Base-by-base conservation (phyloP, 2,329 filamentous ascomycete genomes). In the Neonectria faginata region DNA sequence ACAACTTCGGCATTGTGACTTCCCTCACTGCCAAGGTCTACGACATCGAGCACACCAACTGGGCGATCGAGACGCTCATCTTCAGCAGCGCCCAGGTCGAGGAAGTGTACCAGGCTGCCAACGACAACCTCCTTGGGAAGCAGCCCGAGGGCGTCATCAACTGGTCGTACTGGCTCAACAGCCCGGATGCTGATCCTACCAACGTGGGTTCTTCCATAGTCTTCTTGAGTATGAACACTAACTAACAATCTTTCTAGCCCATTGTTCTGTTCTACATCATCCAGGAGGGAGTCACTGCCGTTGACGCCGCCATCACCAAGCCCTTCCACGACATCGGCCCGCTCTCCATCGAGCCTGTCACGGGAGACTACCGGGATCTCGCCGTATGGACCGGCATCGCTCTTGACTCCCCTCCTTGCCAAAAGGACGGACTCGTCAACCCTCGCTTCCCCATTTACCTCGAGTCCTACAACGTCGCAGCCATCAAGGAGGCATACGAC, bases 21-120 rank as follows among this genome's bases (percentile, higher is more conserved):
- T 71, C 67, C 1, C 55, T 67, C 12, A 68, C 65, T 9, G 68
- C 80, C 54, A 79, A 78, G 59, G 72, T 80, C 2, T 76, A 73
- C 14, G 70, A 73, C 2, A 70, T 72, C 9, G 57, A 73, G 62
- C 64, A 72, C 25, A 64, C 31, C 5, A 62, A 73, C 41, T 73
- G 71, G 71, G 71, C 71, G 2, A 71, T 73, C 9, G 70, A 80
- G 62, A 82, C 77, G 0, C 74, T 85, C 36, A 76, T 80, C 22
- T 86, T 83, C 65, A 80, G 76, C 5, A 81, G 83, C 0, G 82
- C 85, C 33, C 81, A 86, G 59, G 79, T 86, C 8, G 83, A 84
- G 65, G 75, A 73, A 5, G 73, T 87, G 8, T 87, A 84, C 66
- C 69, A 79, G 7, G 75, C 78, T 2, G 79, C 80, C 29, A 87